phyloP scores from a whole-genome alignment of 441 rosid species.

The Erodium moschatum region DNA sequence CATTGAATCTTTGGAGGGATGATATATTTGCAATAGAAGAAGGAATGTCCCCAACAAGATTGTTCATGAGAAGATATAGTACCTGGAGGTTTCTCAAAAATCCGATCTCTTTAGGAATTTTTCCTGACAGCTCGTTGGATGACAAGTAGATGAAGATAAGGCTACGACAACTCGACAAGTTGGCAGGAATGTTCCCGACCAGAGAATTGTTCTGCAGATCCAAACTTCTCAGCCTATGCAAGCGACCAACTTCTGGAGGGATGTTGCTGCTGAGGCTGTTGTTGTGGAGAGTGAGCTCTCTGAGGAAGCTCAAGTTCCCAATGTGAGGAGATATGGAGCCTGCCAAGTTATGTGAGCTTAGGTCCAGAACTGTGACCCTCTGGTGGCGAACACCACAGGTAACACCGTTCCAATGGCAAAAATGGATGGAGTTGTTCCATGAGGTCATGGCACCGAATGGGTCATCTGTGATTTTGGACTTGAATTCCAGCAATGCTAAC shows the following conservation, averaged over 20 bases:
- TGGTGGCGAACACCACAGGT: slow-evolving; percentile 7
- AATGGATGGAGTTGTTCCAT: slow-evolving; percentile 14
- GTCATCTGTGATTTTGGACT: not conserved
- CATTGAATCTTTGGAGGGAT: slow-evolving; percentile 3
- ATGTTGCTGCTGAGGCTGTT: slow-evolving; percentile 13
- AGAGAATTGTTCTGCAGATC: slow-evolving; percentile 5
- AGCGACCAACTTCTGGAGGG: slow-evolving; percentile 12
- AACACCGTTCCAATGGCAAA: slow-evolving; percentile 20
- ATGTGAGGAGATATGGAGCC: slow-evolving; percentile 21
- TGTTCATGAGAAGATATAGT: not conserved
- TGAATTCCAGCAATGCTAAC: slow-evolving; percentile 6
- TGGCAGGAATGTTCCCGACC: slow-evolving; percentile 12
- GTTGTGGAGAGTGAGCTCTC: not conserved
- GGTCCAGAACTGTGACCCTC: slow-evolving; percentile 13
- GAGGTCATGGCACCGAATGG: slow-evolving; percentile 9
- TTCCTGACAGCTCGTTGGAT: slow-evolving; percentile 5
- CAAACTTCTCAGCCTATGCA: not conserved
- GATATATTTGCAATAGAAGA: slow-evolving; percentile 22
- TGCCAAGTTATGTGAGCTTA: not conserved
- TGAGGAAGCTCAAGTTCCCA: slow-evolving; percentile 22
- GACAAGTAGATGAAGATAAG: not conserved
- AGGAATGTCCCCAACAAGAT: slow-evolving; percentile 22
- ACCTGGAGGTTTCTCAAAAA: not conserved
- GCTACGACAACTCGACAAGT: slow-evolving; percentile 13
- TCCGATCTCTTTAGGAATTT: not conserved